Percentiles rank a stretch among this genome's conserved stretches.
These are phyloP conservation scores for Fraxinus floribunda DNA, from an alignment of 305 asterid genomes.

Conservation along the genomic window DNA sequence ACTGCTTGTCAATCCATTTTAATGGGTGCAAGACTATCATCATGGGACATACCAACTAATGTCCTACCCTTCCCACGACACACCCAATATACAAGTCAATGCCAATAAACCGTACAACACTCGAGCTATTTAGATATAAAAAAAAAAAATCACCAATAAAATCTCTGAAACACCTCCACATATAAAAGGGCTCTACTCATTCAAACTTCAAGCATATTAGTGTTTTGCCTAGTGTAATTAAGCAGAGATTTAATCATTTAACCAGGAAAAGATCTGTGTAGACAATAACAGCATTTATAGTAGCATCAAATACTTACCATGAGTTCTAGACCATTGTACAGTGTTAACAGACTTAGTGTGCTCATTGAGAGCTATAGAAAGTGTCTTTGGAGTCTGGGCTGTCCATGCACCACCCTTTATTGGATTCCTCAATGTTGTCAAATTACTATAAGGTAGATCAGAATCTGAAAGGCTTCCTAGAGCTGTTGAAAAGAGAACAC, in stretches of 20 bases:
- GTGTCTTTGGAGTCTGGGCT: slow-evolving; percentile 37
- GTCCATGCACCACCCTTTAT: slow-evolving; percentile 26
- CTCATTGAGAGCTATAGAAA: slow-evolving; percentile 57
- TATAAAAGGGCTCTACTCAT: neutral
- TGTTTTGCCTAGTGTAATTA: neutral
- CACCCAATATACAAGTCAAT: neutral
- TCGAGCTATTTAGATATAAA: neutral
- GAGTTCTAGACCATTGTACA: slow-evolving; percentile 74
- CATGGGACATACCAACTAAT: neutral
- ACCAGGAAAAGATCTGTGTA: neutral
- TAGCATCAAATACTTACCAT: slow-evolving; percentile 48
- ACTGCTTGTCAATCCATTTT: neutral
- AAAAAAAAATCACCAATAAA: neutral
- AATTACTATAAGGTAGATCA: slow-evolving; percentile 49
- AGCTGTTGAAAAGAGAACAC: slow-evolving; percentile 27
- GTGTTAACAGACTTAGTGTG: slow-evolving; percentile 72
- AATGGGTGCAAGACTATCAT: neutral
- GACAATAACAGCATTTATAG: slow-evolving; percentile 6
- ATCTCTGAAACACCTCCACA: neutral
- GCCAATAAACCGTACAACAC: neutral
- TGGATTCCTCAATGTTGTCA: slow-evolving; percentile 49
- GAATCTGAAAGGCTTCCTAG: slow-evolving; percentile 62
- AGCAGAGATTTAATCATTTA: neutral
- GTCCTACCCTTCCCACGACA: neutral
- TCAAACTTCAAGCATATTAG: neutral